A percentile compares a stretch with the other conserved stretches of the same genome.
Conservation (phyloP, 2,329 filamentous ascomycete genomes). For the Diplocarpon mali region DNA sequence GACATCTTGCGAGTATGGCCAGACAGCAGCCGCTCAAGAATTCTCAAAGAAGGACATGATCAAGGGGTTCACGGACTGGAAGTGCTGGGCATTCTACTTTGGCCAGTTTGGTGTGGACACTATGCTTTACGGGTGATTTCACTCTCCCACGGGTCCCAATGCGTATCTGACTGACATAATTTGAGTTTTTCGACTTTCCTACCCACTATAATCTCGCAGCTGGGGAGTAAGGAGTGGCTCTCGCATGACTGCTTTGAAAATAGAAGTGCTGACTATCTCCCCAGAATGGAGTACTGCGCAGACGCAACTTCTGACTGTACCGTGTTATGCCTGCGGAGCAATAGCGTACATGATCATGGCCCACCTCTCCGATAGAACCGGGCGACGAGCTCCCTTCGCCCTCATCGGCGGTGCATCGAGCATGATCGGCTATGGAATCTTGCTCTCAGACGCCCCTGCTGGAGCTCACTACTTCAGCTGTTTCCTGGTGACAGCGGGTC, state of each 20-base stretch:
- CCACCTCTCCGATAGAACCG: slow-evolving; percentile 44
- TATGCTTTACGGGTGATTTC: slow-evolving; percentile 44
- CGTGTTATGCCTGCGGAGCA: slow-evolving; percentile 54
- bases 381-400: slow-evolving; percentile 44
- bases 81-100: slow-evolving; percentile 48
- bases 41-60: slow-evolving; percentile 47
- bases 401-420: slow-evolving; percentile 40
- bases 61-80: slow-evolving; percentile 50
- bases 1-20: slow-evolving; percentile 36
- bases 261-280: not conserved
- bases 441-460: slow-evolving; percentile 39
- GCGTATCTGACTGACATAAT: not conserved
- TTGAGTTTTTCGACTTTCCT: slow-evolving; percentile 50
- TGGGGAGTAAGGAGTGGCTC: slow-evolving; percentile 31
- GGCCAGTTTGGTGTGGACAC: slow-evolving; percentile 51
- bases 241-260: not conserved
- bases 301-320: slow-evolving; percentile 57
- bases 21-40: slow-evolving; percentile 37
- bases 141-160: not conserved
- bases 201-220: slow-evolving; percentile 55
- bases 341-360: slow-evolving; percentile 48
- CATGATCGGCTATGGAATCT: slow-evolving; percentile 45
- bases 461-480: slow-evolving; percentile 51
- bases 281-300: slow-evolving; percentile 39
- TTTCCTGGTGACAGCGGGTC: slow-evolving; percentile 46